Base-by-base conservation (phyloP, 345 rosid species). In the Hibiscus syriacus region DNA sequence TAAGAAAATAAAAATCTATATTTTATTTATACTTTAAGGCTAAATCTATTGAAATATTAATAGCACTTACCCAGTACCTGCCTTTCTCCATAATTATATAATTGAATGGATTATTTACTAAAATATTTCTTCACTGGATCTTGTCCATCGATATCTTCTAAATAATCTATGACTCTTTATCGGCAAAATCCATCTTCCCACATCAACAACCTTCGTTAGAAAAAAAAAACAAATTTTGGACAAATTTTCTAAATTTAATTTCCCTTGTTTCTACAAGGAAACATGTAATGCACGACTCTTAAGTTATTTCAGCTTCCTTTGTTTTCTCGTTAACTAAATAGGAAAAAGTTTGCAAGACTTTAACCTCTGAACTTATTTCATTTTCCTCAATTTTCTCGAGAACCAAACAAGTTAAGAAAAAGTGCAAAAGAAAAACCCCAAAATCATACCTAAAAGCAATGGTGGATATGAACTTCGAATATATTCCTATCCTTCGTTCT, bases 81-180 rank as follows among this genome's bases (percentile, higher is more conserved):
- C 99, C 99, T 97, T 94, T 94, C 99, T 94, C 99, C 96, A 85
- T 94, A 94, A 83, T 94, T 94, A 85, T 94, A 94, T 80, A 94
- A 79, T 85, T 94, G 99, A 76, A 94, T 94, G 70, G 99, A 91
- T 97, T 91, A 91, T 83, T 91, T 94, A 97, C 99, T 89, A 95
- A 94, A 94, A 63, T 97, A 87, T 82, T 87, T 94, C 76, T 91
- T 82, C 75, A 94, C 95, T 70, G 90, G 97, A 83, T 91, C 99
- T 76, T 91, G 96, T 68, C 88, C 85, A 57, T 89, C 97, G 55
- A 83, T 87, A 75, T 87, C 92, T 71, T 94, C 97, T 77, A 80
- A 19, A 73, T 96, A 82, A 63, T 94, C 95, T 69, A 85, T 84
- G 45, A 75, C 86, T 76, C 90, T 77, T 75, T 90, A 94, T 75